These are phyloP conservation scores for Tricholoma saponaceum DNA, from an alignment of 768 basidiomycete species.

Conservation along the genomic window DNA sequence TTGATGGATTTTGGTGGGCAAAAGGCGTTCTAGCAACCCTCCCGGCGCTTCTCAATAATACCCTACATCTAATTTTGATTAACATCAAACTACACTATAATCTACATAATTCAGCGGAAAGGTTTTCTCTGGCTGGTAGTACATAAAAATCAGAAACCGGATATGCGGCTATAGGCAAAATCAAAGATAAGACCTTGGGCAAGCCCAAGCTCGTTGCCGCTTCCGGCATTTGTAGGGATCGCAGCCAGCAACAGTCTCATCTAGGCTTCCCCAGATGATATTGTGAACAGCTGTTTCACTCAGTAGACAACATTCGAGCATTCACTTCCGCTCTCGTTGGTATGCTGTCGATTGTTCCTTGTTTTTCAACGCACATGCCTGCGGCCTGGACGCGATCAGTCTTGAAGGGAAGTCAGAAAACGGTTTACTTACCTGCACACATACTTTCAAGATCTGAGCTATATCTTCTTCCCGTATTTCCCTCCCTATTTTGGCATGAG, in stretches of 20 bases:
- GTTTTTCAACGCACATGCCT: conserved; percentile 56
- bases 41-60: background rate
- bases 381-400: conserved; percentile 40
- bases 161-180: no score
- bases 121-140: no score
- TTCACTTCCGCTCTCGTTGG: conserved; percentile 40
- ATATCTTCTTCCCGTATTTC: conserved; percentile 29
- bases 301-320: conserved; percentile 17
- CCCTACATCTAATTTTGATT: background rate
- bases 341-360: conserved; percentile 56
- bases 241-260: no score
- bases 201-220: no score
- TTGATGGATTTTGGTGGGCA: background rate
- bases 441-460: conserved; percentile 28
- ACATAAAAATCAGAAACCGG: no score
- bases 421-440: conserved; percentile 33
- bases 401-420: background rate
- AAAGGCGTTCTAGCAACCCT: background rate
- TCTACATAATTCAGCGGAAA: background rate
- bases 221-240: no score
- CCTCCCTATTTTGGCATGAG: conserved; percentile 17
- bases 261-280: no score
- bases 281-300: background rate
- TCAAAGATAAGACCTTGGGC: no score
- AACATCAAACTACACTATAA: background rate